Percentiles rank a stretch among this genome's conserved stretches.
Conservation (phyloP, 805 yeast genomes). For the Candida maesae region DNA sequence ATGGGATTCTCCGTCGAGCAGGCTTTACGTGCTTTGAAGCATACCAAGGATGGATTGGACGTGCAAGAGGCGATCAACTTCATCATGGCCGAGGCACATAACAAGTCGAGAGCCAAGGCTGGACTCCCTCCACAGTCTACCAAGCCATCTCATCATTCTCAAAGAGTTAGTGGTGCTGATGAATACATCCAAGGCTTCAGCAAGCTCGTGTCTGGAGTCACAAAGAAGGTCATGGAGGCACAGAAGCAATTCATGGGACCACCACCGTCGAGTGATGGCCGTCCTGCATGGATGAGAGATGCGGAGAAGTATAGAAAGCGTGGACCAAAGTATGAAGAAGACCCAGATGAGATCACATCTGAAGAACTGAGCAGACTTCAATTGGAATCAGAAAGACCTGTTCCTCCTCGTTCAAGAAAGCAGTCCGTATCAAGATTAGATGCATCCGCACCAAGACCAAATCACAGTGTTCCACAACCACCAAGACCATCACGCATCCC, state of each 20-base stretch:
- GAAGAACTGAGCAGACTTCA: conserved; percentile 18
- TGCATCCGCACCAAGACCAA: conserved; percentile 2
- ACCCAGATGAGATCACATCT: conserved; percentile 42
- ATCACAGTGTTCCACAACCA: conserved; percentile 1
- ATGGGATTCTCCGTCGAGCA: conserved; percentile 71
- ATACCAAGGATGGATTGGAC: conserved; percentile 49
- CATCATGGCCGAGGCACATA: conserved; percentile 59
- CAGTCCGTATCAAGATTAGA: conserved; percentile 4
- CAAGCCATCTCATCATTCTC: background rate
- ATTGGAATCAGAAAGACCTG: conserved; percentile 9
- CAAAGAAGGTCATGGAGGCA: conserved; percentile 22
- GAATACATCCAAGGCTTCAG: conserved; percentile 22
- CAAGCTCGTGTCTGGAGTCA: conserved; percentile 19
- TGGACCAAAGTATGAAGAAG: conserved; percentile 37
- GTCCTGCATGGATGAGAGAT: conserved; percentile 76
- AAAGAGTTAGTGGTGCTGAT: conserved; percentile 9
- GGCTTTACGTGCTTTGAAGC: conserved; percentile 55
- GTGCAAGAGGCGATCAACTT: conserved; percentile 62
- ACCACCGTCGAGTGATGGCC: conserved; percentile 29
- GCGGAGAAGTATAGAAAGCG: conserved; percentile 41
- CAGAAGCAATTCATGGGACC: conserved; percentile 31
- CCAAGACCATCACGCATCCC: conserved; percentile 1
- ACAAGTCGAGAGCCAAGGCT: conserved; percentile 31
- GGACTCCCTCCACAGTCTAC: conserved; percentile 16
- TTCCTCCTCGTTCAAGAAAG: conserved; percentile 12